Evolutionary conservation across 2,329 filamentous ascomycete species (phyloP).

Genomic region (Gnomoniopsis smithogilvyi): DNA sequence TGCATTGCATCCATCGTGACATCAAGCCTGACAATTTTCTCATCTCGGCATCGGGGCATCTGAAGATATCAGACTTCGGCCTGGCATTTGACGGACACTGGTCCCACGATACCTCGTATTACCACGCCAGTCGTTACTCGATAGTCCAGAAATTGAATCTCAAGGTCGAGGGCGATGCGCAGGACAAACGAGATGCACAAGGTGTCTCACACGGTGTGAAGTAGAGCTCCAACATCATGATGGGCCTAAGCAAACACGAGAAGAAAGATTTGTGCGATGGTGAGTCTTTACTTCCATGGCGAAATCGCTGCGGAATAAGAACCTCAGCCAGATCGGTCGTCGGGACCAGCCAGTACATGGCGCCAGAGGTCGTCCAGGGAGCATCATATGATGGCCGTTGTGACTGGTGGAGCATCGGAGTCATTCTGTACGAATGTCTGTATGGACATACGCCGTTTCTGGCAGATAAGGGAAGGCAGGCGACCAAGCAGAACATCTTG

Average conservation of each 20-base stretch:
- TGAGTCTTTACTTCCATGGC: slow-evolving; percentile 64
- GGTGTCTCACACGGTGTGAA: slow-evolving; percentile 33
- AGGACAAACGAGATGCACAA: slow-evolving; percentile 58
- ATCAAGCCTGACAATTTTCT: slow-evolving; percentile 98
- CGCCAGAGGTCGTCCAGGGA: slow-evolving; percentile 84
- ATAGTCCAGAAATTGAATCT: slow-evolving; percentile 76
- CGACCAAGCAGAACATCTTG: slow-evolving; percentile 83
- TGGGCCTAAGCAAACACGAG: slow-evolving; percentile 34
- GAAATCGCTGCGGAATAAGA: slow-evolving; percentile 66
- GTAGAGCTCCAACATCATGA: slow-evolving; percentile 39
- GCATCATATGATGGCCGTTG: slow-evolving; percentile 86
- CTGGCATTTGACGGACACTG: slow-evolving; percentile 94
- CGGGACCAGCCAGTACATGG: slow-evolving; percentile 98
- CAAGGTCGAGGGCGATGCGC: slow-evolving; percentile 67
- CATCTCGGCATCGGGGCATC: slow-evolving; percentile 79
- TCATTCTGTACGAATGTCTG: slow-evolving; percentile 92
- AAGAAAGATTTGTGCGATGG: slow-evolving; percentile 28
- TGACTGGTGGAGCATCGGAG: slow-evolving; percentile 95
- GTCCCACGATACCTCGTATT: slow-evolving; percentile 87
- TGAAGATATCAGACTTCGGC: slow-evolving; percentile 96
- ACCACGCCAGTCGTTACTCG: slow-evolving; percentile 76
- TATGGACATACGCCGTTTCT: slow-evolving; percentile 92
- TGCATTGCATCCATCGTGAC: slow-evolving; percentile 91
- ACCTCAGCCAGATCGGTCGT: slow-evolving; percentile 81
- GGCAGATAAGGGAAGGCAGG: slow-evolving; percentile 70